Evolutionary conservation across 495 filamentous ascomycete genomes (phyloP).

Genomic region (Echria macrotheca): DNA sequence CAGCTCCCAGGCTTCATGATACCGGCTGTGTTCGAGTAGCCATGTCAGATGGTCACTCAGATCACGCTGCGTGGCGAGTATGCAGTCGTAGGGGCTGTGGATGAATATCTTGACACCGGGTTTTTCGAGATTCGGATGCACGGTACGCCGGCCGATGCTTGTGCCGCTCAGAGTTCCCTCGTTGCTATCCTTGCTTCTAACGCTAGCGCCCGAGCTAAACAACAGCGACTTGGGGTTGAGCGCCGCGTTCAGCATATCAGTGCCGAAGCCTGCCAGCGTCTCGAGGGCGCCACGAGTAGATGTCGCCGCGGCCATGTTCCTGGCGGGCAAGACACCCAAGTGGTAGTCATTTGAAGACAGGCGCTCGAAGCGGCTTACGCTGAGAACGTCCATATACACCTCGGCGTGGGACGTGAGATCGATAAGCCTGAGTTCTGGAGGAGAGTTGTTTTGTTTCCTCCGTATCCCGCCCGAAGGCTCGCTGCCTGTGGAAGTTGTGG

Average conservation of each 20-base stretch:
- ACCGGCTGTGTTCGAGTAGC: slow-evolving; percentile 72
- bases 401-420: slow-evolving; percentile 76
- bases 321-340: slow-evolving; percentile 72
- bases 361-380: slow-evolving; percentile 76
- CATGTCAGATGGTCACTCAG: slow-evolving; percentile 77
- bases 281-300: slow-evolving; percentile 70
- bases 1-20: slow-evolving; percentile 81
- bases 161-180: slow-evolving; percentile 24
- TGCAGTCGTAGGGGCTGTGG: slow-evolving; percentile 91
- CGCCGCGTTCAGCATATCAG: slow-evolving; percentile 70
- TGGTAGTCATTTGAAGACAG: slow-evolving; percentile 92
- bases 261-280: slow-evolving; percentile 51
- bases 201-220: slow-evolving; percentile 81
- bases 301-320: slow-evolving; percentile 52
- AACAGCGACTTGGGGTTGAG: slow-evolving; percentile 70
- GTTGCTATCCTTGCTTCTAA: slow-evolving; percentile 64
- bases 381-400: slow-evolving; percentile 70
- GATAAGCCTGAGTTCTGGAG: slow-evolving; percentile 86
- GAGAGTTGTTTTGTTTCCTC: slow-evolving; percentile 66
- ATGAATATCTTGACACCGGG: slow-evolving; percentile 90
- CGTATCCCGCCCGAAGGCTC: slow-evolving; percentile 55
- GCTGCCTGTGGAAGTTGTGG: slow-evolving; percentile 40
- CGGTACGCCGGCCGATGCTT: slow-evolving; percentile 16
- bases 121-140: slow-evolving; percentile 43
- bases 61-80: slow-evolving; percentile 80